Base-by-base conservation (phyloP, 2,329 filamentous ascomycete genomes). In the Gaeumannomyces sp. region DNA sequence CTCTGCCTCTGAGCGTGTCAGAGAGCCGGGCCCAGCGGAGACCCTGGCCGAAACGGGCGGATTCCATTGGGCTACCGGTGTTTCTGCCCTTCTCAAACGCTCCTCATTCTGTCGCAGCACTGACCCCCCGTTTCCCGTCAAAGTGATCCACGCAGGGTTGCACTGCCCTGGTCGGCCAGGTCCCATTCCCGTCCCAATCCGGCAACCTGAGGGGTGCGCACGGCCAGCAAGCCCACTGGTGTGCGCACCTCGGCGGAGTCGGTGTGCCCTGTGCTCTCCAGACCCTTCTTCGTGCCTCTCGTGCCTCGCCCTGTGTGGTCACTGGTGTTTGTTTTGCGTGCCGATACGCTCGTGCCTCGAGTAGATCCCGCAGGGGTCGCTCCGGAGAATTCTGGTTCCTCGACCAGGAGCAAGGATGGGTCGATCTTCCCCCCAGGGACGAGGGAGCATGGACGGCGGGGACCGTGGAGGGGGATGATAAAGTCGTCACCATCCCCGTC, bases 111-210 rank as follows among this genome's bases (percentile, higher is more conserved):
- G 28, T 60, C 19, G 22, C 29, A 25, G 28, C 31, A n/a, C 59
- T 13, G 22, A 35, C 59, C 59, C 31, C n/a, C 28, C 29, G 27
- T 59, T 59, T 59, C 57, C 57, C 57, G 14, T 53, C 45, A 57
- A 57, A 63, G 53, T 28, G 61, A 53, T 53, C 45, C 31, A 58
- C 56, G 50, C 61, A 63, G 50, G 28, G 61, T 35, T 63, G 7
- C 61, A 59, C 25, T 38, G 22, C 45, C 45, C 14, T 60, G 28
- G 59, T 19, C 59, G 27, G 13, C 16, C 29, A 60, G 19, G 31
- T 33, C 27, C 31, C 59, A 31, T 25, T 38, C 29, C 22, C 59
- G 59, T 19, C 59, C 59, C 2, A 31, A 60, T 60, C 8, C 22
- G 22, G 31, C 59, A 60, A 19, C 27, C 14, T 6, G 57, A 59